A percentile compares a stretch with the other conserved stretches of the same genome.
These are phyloP conservation scores for Pichia phayaonensis DNA, from an alignment of 805 yeast genomes.

Conservation along the genomic window DNA sequence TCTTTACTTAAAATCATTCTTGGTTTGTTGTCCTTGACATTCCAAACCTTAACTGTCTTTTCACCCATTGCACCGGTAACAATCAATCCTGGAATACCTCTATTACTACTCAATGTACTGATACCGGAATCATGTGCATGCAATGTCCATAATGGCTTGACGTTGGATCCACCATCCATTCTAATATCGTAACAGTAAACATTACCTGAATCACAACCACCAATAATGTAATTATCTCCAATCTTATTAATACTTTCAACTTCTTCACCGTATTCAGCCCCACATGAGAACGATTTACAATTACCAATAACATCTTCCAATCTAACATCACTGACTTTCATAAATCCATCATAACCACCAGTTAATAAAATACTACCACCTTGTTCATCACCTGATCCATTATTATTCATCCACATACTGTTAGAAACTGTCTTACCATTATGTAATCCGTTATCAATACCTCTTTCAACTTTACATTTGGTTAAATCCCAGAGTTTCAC, in stretches of 20 bases:
- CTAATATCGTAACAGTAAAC: slow-evolving; percentile 86
- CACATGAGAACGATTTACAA: slow-evolving; percentile 60
- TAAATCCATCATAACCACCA: slow-evolving; percentile 88
- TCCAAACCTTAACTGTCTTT: slow-evolving; percentile 82
- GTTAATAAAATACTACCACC: slow-evolving; percentile 68
- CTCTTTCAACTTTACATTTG: slow-evolving; percentile 66
- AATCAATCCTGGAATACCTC: slow-evolving; percentile 60
- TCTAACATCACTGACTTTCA: slow-evolving; percentile 81
- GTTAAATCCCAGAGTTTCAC: slow-evolving; percentile 93
- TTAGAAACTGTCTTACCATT: slow-evolving; percentile 73
- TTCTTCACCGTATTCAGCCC: slow-evolving; percentile 48
- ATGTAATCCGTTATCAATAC: slow-evolving; percentile 59
- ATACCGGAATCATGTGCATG: slow-evolving; percentile 97
- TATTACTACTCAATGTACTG: slow-evolving; percentile 68
- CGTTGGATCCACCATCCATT: slow-evolving; percentile 27
- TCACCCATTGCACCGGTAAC: slow-evolving; percentile 91
- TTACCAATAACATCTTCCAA: slow-evolving; percentile 50
- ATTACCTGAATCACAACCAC: slow-evolving; percentile 88
- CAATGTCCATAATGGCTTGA: slow-evolving; percentile 81
- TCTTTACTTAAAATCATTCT: slow-evolving; percentile 87
- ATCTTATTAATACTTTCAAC: slow-evolving; percentile 78
- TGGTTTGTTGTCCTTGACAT: slow-evolving; percentile 48
- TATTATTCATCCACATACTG: slow-evolving; percentile 74
- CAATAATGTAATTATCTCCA: slow-evolving; percentile 40
- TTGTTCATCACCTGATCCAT: slow-evolving; percentile 13